phyloP scores from a whole-genome alignment of 2,329 filamentous ascomycete genomes.

The Tolypocladium tropicale region DNA sequence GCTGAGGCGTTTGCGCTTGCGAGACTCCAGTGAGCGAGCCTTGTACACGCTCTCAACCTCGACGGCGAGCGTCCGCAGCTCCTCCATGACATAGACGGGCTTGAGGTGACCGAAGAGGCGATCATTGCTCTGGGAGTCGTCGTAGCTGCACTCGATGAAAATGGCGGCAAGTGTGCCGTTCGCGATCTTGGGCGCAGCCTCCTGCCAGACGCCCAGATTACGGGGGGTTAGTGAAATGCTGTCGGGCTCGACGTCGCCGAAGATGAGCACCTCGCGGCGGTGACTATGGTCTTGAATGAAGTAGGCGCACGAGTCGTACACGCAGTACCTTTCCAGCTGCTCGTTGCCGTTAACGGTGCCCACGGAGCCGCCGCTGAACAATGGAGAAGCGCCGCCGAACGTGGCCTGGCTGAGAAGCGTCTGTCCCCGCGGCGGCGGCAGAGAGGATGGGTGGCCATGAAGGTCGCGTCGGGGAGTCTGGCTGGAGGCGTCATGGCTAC shows the following conservation, averaged over 20 bases:
- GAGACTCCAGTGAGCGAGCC: conserved; percentile 27
- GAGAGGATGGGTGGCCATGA: conserved; percentile 4
- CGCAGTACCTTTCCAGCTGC: conserved; percentile 46
- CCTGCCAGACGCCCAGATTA: conserved; percentile 75
- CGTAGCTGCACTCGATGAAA: conserved; percentile 94
- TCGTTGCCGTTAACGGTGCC: conserved; percentile 2
- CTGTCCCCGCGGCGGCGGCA: conserved; percentile 7
- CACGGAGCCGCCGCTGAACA: conserved; percentile 10
- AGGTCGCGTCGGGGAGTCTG: conserved; percentile 14
- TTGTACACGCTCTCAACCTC: conserved; percentile 51
- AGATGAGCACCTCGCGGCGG: conserved; percentile 75
- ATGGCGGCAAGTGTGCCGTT: conserved; percentile 64
- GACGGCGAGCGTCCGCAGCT: conserved; percentile 60
- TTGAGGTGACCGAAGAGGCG: conserved; percentile 83
- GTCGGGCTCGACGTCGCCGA: conserved; percentile 93
- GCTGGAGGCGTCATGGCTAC: conserved; percentile 36
- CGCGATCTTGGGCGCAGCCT: conserved; percentile 77
- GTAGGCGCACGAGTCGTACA: conserved; percentile 84
- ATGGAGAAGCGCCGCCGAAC: conserved; percentile 14
- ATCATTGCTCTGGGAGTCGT: conserved; percentile 66
- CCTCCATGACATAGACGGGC: conserved; percentile 70
- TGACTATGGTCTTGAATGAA: conserved; percentile 73
- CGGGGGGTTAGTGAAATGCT: conserved; percentile 71
- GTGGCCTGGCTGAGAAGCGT: conserved; percentile 21
- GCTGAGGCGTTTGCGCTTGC: conserved; percentile 55